A percentile compares a stretch with the other conserved stretches of the same genome.
These are phyloP conservation scores for Salix koriyanagi DNA, from an alignment of 345 rosid genomes.

Conservation along the genomic window DNA sequence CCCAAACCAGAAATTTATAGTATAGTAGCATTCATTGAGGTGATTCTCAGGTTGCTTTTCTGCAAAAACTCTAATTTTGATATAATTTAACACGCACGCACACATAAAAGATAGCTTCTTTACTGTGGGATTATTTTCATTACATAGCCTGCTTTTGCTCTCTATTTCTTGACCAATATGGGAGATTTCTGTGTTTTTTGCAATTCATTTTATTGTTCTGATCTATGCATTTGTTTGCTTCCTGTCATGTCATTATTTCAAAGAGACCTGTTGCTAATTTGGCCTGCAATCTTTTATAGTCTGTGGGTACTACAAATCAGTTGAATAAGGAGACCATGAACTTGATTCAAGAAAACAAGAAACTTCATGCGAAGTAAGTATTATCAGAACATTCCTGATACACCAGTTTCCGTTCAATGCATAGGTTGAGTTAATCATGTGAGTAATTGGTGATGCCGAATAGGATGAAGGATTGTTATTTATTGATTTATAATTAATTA, in stretches of 20 bases:
- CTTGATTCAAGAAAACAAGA: constrained; percentile 63
- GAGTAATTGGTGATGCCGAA: too few species aligned
- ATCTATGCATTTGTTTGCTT: not conserved
- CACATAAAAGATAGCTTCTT: not conserved
- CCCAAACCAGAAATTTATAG: not conserved
- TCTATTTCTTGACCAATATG: not conserved
- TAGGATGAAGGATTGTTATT: too few species aligned
- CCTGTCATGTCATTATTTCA: not conserved
- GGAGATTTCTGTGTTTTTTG: not conserved
- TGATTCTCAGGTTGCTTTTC: not conserved
- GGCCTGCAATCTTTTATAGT: constrained; percentile 14
- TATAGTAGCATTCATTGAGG: not conserved
- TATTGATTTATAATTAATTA: too few species aligned
- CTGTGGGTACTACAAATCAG: constrained; percentile 23
- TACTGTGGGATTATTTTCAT: not conserved
- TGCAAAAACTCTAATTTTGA: not conserved
- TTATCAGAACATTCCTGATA: not conserved
- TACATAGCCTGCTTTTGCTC: not conserved
- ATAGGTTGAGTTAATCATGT: too few species aligned
- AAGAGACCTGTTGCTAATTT: not conserved
- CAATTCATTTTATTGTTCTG: not conserved
- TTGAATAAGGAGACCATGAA: constrained; percentile 31
- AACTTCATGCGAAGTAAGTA: constrained; percentile 59
- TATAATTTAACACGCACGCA: not conserved
- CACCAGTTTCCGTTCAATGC: not conserved